A percentile compares a stretch with the other conserved stretches of the same genome.
Evolutionary conservation across 768 basidiomycete species (phyloP).

Genomic region (Suillus tomentosus): DNA sequence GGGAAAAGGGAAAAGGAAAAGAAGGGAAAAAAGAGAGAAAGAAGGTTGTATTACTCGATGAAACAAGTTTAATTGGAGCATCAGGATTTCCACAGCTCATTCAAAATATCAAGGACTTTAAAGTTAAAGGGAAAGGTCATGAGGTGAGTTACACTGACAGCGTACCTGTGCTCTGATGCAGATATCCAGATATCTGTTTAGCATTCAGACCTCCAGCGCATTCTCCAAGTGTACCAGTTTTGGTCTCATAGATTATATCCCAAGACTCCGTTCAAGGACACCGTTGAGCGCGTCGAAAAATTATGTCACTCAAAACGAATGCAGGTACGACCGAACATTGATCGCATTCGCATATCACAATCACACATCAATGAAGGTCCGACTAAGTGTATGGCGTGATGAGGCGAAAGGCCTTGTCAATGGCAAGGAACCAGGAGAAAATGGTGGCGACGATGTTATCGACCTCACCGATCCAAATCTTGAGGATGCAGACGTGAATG

Average conservation of each 20-base stretch:
- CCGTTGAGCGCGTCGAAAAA: conserved; percentile 83
- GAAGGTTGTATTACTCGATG: conserved; percentile 64
- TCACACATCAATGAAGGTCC: conserved; percentile 45
- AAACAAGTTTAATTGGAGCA: conserved; percentile 68
- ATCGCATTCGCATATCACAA: conserved; percentile 11
- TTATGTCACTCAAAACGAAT: conserved; percentile 84
- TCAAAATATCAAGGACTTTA: conserved; percentile 75
- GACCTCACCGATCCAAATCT: conserved; percentile 33
- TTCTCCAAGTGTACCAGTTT: conserved; percentile 86
- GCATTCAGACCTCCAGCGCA: conserved; percentile 78
- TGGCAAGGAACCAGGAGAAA: conserved; percentile 27
- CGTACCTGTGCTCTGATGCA: background rate
- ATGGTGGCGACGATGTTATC: conserved; percentile 28
- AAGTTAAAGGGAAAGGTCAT: conserved; percentile 85
- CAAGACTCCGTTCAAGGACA: conserved; percentile 84
- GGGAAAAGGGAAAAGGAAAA: conserved; percentile 18
- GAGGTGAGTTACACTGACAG: conserved; percentile 56
- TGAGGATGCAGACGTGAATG: conserved; percentile 28
- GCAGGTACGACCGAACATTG: conserved; percentile 56
- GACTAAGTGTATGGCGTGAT: conserved; percentile 77
- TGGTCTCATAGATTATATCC: conserved; percentile 96
- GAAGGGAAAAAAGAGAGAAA: conserved; percentile 33
- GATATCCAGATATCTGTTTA: conserved; percentile 30
- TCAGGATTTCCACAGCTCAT: conserved; percentile 82
- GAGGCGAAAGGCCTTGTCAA: conserved; percentile 53